phyloP scores from a whole-genome alignment of 1,139 yeast species.

The Sugiyamaella castrensis region DNA sequence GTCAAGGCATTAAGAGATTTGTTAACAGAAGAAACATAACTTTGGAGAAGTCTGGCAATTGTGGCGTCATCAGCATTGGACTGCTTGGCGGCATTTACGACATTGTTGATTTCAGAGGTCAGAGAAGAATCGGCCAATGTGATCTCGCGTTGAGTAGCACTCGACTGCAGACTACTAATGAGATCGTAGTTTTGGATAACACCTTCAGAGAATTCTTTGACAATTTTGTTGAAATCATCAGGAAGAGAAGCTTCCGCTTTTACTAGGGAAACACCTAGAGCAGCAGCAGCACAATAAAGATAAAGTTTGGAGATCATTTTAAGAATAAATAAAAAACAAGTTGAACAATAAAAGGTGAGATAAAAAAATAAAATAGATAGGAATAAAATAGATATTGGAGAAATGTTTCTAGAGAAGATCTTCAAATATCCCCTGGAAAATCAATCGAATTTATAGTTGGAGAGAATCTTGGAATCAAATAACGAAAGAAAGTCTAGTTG shows the following conservation, averaged over 20 bases:
- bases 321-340: not conserved
- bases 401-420: no score
- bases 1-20: not conserved
- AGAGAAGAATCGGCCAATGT: not conserved
- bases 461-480: no score
- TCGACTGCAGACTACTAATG: not conserved
- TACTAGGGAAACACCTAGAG: not conserved
- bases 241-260: not conserved
- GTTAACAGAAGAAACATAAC: constrained; percentile 2
- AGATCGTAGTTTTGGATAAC: not conserved
- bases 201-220: not conserved
- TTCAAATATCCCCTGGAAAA: no score
- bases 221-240: constrained; percentile 1
- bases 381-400: no score
- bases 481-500: no score
- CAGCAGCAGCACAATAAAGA: constrained; percentile 1
- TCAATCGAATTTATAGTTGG: no score
- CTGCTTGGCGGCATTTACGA: constrained; percentile 3
- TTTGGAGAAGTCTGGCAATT: not conserved
- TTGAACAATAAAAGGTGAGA: not conserved
- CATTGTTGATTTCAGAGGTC: constrained; percentile 8
- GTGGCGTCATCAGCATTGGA: not conserved
- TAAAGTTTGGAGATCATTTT: not conserved
- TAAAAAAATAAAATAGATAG: no score
- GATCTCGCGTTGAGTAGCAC: no score